Percentiles rank a stretch among this genome's conserved stretches.
Conservation (phyloP, 345 rosid species). For the Luvunga scandens region DNA sequence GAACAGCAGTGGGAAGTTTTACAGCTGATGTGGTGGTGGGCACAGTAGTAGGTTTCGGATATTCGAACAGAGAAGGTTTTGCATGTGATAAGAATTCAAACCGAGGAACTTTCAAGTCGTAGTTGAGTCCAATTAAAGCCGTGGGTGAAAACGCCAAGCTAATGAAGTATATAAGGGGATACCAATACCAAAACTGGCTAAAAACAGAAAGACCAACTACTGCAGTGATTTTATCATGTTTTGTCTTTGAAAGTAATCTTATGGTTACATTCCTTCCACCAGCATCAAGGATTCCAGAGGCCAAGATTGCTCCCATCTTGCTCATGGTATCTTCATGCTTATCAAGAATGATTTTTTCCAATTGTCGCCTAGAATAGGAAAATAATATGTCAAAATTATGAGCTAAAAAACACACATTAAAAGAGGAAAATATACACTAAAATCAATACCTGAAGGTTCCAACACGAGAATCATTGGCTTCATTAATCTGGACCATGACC, state of each 20-base stretch:
- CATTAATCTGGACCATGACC: conserved; percentile 97
- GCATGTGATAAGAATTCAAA: conserved; percentile 93
- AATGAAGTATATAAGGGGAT: conserved; percentile 91
- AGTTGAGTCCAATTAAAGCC: conserved; percentile 88
- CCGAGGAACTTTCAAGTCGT: conserved; percentile 89
- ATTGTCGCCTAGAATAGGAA: conserved; percentile 61
- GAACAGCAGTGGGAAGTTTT: conserved; percentile 94
- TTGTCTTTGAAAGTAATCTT: conserved; percentile 89
- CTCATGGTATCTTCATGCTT: conserved; percentile 99
- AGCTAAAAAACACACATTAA: not conserved
- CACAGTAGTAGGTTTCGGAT: conserved; percentile 89
- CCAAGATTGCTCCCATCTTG: conserved; percentile 99
- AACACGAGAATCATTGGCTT: conserved; percentile 97
- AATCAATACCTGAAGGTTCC: conserved; percentile 78
- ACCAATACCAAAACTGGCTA: conserved; percentile 99
- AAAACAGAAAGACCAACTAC: conserved; percentile 98
- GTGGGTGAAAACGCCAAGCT: conserved; percentile 96
- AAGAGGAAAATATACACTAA: not conserved
- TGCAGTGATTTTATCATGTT: conserved; percentile 92
- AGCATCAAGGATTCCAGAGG: conserved; percentile 96
- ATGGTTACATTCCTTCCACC: conserved; percentile 99
- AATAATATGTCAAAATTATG: not conserved
- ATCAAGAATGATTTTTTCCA: conserved; percentile 92
- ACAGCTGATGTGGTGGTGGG: conserved; percentile 78
- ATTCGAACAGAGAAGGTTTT: conserved; percentile 91